A percentile compares a stretch with the other conserved stretches of the same genome.
phyloP scores from a whole-genome alignment of 2,329 filamentous ascomycete genomes.

The Geosmithia flava region DNA sequence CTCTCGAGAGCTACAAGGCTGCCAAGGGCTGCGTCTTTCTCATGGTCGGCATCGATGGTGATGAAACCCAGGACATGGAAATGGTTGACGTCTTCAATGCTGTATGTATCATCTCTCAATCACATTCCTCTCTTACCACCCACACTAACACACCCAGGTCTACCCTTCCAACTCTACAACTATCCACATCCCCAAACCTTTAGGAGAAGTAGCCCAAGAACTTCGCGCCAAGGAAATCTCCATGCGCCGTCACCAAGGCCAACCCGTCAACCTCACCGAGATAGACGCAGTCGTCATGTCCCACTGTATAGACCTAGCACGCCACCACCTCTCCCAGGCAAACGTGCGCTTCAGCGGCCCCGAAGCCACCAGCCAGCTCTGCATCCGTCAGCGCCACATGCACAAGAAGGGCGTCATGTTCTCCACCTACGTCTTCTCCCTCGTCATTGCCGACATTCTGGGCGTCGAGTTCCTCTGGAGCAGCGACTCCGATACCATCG shows the following conservation, averaged over 20 bases:
- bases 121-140: too few relatives aligned
- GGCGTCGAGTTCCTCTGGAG: constrained; percentile 13
- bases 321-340: constrained; percentile 7
- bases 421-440: constrained; percentile 10
- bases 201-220: constrained; percentile 9
- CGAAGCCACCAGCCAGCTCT: constrained; percentile 7
- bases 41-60: constrained; percentile 11
- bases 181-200: constrained; percentile 9
- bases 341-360: constrained; percentile 7
- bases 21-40: constrained; percentile 8
- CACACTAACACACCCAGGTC: too few relatives aligned
- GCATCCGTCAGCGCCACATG: constrained; percentile 11
- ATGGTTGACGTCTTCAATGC: constrained; percentile 11
- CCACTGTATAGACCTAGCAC: constrained; percentile 10
- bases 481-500: constrained; percentile 12
- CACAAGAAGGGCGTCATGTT: constrained; percentile 15
- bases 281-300: constrained; percentile 7
- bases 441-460: constrained; percentile 10
- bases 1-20: constrained; percentile 10
- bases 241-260: constrained; percentile 4
- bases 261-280: constrained; percentile 5
- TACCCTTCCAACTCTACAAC: constrained; percentile 8
- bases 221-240: constrained; percentile 6
- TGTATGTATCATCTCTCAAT: constrained; percentile 3
- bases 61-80: constrained; percentile 9